Evolutionary conservation across 345 rosid genomes (phyloP).

Genomic region (Microthlaspi erraticum): DNA sequence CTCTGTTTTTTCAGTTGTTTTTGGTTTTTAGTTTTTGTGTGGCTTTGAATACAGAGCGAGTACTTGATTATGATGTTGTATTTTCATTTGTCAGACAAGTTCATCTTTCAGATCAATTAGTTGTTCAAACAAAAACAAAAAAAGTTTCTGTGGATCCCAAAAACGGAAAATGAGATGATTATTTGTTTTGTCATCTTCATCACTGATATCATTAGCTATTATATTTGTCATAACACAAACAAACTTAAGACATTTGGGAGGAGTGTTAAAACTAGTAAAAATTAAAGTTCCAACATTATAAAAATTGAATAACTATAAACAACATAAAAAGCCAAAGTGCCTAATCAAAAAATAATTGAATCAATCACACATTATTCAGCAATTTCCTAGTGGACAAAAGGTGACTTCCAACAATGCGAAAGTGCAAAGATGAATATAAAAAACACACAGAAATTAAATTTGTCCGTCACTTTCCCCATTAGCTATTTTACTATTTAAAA

Average conservation of each 20-base stretch:
- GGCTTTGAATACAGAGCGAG: no score
- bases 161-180: no score
- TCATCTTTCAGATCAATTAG: no score
- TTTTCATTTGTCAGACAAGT: no score
- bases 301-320: neutral
- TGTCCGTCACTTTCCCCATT: constrained; percentile 42
- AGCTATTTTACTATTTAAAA: constrained; percentile 27
- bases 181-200: no score
- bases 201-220: no score
- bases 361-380: neutral
- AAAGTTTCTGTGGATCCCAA: no score
- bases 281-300: neutral
- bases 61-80: no score
- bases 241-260: no score
- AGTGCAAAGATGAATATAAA: constrained; percentile 24
- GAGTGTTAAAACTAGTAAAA: neutral
- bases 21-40: no score
- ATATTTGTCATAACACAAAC: no score
- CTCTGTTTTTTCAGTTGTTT: neutral
- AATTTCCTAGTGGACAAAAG: constrained; percentile 27
- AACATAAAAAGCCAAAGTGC: constrained; percentile 16
- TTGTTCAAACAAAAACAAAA: no score
- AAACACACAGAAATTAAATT: neutral
- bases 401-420: constrained; percentile 34
- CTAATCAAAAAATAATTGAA: neutral